Percentiles rank a stretch among this genome's conserved stretches.
phyloP scores from a whole-genome alignment of 768 basidiomycete species.

The Russula olivacea region DNA sequence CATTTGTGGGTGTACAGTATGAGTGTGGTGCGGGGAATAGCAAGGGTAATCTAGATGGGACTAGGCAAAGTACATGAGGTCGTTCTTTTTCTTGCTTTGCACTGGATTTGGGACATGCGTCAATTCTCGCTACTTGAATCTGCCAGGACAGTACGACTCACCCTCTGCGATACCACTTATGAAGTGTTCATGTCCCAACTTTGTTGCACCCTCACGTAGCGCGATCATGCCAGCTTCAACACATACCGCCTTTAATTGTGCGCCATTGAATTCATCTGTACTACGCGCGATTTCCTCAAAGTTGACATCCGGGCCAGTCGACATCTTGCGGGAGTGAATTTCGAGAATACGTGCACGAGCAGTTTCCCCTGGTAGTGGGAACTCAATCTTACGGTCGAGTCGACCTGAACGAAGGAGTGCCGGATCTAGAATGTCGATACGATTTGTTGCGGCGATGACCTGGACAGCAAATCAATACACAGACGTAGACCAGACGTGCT shows the following conservation, averaged over 20 bases:
- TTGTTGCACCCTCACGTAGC: slow-evolving; percentile 83
- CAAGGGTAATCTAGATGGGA: slow-evolving; percentile 9
- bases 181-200: slow-evolving; percentile 92
- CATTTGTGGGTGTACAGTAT: slow-evolving; percentile 14
- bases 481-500: background rate
- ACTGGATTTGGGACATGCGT: slow-evolving; percentile 46
- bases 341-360: slow-evolving; percentile 95
- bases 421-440: slow-evolving; percentile 97
- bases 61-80: slow-evolving; percentile 91
- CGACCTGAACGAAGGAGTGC: slow-evolving; percentile 97
- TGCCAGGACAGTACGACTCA: slow-evolving; percentile 31
- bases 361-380: slow-evolving; percentile 92
- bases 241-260: slow-evolving; percentile 94
- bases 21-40: slow-evolving; percentile 13
- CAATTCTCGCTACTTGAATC: slow-evolving; percentile 8
- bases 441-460: slow-evolving; percentile 98
- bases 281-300: slow-evolving; percentile 94
- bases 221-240: slow-evolving; percentile 99
- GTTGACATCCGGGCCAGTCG: slow-evolving; percentile 81
- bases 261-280: slow-evolving; percentile 98
- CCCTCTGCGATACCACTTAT: slow-evolving; percentile 87
- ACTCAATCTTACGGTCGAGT: slow-evolving; percentile 97
- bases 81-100: slow-evolving; percentile 99
- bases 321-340: slow-evolving; percentile 97
- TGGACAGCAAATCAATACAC: slow-evolving; percentile 31